Evolutionary conservation across 768 basidiomycete genomes (phyloP).

Genomic region (Pulveroboletus frians): DNA sequence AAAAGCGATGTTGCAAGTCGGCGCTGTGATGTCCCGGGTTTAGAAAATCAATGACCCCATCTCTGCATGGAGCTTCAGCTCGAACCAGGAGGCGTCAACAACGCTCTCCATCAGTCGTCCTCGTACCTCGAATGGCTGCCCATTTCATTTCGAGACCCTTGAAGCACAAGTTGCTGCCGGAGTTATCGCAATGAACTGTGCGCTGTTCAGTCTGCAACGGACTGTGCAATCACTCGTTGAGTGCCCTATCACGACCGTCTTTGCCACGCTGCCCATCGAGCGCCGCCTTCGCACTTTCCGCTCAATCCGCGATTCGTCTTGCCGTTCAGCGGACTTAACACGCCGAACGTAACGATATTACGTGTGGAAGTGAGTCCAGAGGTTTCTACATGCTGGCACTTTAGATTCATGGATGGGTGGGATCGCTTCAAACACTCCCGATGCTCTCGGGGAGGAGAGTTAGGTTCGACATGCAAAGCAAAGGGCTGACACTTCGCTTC

Average conservation of each 20-base stretch:
- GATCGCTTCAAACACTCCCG: not conserved
- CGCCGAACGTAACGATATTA: conserved; percentile 14
- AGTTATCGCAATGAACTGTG: not conserved
- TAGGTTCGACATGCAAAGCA: not conserved
- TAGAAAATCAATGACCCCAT: conserved; percentile 3
- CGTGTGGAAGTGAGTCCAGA: conserved; percentile 6
- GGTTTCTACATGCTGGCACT: conserved; percentile 2
- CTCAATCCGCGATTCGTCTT: conserved; percentile 12
- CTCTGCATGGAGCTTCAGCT: conserved; percentile 1
- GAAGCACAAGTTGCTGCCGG: conserved; percentile 1
- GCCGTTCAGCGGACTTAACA: conserved; percentile 8
- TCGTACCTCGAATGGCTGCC: not conserved
- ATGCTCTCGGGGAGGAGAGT: not conserved
- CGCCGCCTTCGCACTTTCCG: conserved; percentile 10
- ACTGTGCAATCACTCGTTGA: conserved; percentile 6
- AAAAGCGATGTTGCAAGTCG: not conserved
- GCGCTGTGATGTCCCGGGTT: conserved; percentile 1
- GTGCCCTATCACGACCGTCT: conserved; percentile 3
- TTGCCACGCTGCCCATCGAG: conserved; percentile 7
- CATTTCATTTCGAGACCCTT: conserved; percentile 1
- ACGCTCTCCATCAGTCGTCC: not conserved
- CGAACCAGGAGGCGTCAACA: not conserved
- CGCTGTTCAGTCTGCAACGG: not conserved
- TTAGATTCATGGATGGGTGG: conserved; percentile 3
- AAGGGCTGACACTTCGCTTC: not conserved